These are phyloP conservation scores for Candida awuae DNA, from an alignment of 805 yeast genomes.

Conservation along the genomic window DNA sequence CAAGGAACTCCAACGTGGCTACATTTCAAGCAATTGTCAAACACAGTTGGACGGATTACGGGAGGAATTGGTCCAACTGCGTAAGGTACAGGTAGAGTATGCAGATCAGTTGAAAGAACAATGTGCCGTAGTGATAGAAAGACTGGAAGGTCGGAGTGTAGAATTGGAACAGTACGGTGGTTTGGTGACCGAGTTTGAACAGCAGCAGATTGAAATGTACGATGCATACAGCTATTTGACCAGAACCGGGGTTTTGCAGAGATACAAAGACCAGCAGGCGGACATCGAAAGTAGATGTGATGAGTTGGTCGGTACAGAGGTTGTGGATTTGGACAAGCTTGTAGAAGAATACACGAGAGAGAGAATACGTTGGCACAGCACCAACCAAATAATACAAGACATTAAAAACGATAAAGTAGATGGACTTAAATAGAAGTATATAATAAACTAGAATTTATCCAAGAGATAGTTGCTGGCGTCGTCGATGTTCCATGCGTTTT, in stretches of 20 bases:
- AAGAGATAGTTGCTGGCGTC: conserved; percentile 81
- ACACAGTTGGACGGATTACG: conserved; percentile 13
- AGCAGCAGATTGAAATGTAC: conserved; percentile 25
- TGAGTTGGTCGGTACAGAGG: conserved; percentile 8
- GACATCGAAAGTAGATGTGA: conserved; percentile 16
- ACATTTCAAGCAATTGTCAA: conserved; percentile 11
- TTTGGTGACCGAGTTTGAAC: conserved; percentile 16
- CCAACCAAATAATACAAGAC: conserved; percentile 40
- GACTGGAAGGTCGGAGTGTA: conserved; percentile 16
- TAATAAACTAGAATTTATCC: conserved; percentile 31
- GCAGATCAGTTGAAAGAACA: conserved; percentile 25
- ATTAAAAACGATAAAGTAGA: conserved; percentile 38
- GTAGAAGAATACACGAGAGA: conserved; percentile 34
- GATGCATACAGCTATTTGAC: conserved; percentile 24
- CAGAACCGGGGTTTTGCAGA: conserved; percentile 30
- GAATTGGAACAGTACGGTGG: conserved; percentile 21
- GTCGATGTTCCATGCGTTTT: conserved; percentile 66
- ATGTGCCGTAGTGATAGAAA: conserved; percentile 20
- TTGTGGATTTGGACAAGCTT: conserved; percentile 30
- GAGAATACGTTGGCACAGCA: conserved; percentile 36
- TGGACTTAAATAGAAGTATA: conserved; percentile 17
- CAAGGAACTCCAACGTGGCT: conserved; percentile 16
- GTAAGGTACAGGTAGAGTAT: conserved; percentile 32
- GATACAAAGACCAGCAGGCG: conserved; percentile 28
- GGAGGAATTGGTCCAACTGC: conserved; percentile 22